Evolutionary conservation across 129 eudicot species (phyloP), one percentile per base, ranked within the genome.

Genomic region (Centella asiatica): DNA sequence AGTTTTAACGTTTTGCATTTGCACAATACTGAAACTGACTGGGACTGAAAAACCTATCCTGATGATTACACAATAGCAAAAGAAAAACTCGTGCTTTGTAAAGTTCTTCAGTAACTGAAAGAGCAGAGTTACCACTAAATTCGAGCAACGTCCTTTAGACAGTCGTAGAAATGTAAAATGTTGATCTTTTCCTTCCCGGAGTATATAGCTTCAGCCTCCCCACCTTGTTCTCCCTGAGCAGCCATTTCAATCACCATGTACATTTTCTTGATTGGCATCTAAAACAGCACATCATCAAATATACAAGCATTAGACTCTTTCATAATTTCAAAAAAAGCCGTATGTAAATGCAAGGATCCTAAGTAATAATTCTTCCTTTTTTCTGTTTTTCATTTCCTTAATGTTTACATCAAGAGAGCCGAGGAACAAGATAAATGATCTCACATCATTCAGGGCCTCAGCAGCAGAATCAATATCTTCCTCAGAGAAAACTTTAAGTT

Each of bases 231-330:
- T 69, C 98, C 95, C 66, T 90, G 95, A 68, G 98, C 95, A 57
- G 98, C 94, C 95, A 87, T 92, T 72, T 87, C 95, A n/a, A 87
- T 71, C 19, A 92, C 81, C 95, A 84, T 87, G 72, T 84, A 87
- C 4, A 92, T 77, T 85, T 80, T 84, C 89, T 92, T 92, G 78
- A 92, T 75, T 25, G 98, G 95, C 84, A 87, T 80, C 98, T 92
- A 78, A 13, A 52, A 69, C 29, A 59, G 29, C 19, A 64, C 27
- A 33, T 39, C 46, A 44, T 17, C n/a, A 25, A 15, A 19, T 32
- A 7, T 15, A 57, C 12, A 18, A n/a, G n/a, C n/a, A n/a, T n/a
- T n/a, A n/a, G n/a, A n/a, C n/a, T n/a, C n/a, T n/a, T n/a, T n/a
- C n/a, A 18, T 18, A 28, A 3, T 14, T 29, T 6, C 5, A 33